Evolutionary conservation across 129 eudicot species (phyloP).

Genomic region (Centrapalus pauciflorus): DNA sequence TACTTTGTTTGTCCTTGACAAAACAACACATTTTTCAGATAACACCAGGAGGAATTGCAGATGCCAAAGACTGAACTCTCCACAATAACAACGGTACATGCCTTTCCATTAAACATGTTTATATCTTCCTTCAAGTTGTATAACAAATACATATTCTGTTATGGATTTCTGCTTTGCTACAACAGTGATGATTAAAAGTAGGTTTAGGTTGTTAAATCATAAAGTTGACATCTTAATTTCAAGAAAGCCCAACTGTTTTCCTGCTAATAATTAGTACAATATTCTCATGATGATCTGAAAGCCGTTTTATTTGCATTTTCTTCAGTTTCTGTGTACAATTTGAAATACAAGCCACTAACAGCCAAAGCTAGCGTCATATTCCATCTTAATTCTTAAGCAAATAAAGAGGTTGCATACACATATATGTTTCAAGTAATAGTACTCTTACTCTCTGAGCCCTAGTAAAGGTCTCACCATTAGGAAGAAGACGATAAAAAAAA

Average conservation of each 20-base stretch:
- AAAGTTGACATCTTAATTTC: neutral
- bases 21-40: constrained; percentile 77
- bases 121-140: constrained; percentile 10
- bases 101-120: constrained; percentile 11
- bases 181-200: neutral
- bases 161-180: neutral
- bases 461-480: neutral
- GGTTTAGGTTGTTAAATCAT: constrained; percentile 1
- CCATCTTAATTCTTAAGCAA: constrained; percentile 18
- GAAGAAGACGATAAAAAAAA: neutral
- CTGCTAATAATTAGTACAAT: constrained; percentile 7
- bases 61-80: constrained; percentile 77
- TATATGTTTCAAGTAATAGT: constrained; percentile 1
- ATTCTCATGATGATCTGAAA: constrained; percentile 6
- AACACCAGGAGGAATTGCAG: constrained; percentile 97
- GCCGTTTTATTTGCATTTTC: neutral
- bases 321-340: too few relatives aligned
- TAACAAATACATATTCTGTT: constrained; percentile 15
- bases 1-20: constrained; percentile 35
- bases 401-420: constrained; percentile 12
- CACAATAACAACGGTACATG: neutral
- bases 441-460: neutral
- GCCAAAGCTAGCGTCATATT: neutral
- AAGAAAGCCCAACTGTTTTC: neutral
- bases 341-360: constrained; percentile 16